Base-by-base conservation (phyloP, 345 rosid genomes). In the Aegle marmelos region DNA sequence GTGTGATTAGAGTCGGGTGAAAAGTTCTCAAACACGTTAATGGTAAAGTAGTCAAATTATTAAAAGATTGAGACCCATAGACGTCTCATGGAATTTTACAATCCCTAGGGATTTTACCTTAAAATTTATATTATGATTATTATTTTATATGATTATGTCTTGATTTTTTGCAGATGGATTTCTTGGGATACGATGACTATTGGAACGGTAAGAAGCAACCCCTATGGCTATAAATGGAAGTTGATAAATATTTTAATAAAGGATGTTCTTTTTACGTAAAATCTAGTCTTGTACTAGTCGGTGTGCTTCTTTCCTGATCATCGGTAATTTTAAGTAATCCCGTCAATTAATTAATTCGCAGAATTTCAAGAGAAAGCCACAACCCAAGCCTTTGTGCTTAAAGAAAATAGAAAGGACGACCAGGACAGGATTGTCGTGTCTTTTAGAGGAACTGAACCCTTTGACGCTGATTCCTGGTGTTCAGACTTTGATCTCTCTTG, bases 401-500 rank as follows among this genome's bases (percentile, higher is more conserved):
- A 87, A 1, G 90, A 87, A 28, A 81, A 83, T 3, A 45, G 50
- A 71, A 77, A 21, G 7, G 79, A 76, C 7, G 76, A 81, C 24
- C 82, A 78, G 4, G 87, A 89, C 65, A 87, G 87, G 9, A 81
- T 90, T 4, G 84, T 90, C 10, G 88, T 89, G 57, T 88, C 97
- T 11, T 90, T 94, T 74, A 85, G 92, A 77, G 97, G 97, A 10
- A 92, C 97, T 0, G 89, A 89, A 59, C 83, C 91, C 9, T 92
- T 93, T 57, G 82, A 90, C 31, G 82, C 97, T 0, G 89, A 92
- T 59, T 91, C 85, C 3, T 92, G 94, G 93, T 82, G 93, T 81
- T 84, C 94, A 0, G 92, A 93, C 83, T 81, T 90, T 16, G 97
- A 93, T 63, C 59, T 91, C 48, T 90, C 97, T 0, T 92, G 98